Conservation (phyloP, 345 rosid genomes). For the Salix purpurea region DNA sequence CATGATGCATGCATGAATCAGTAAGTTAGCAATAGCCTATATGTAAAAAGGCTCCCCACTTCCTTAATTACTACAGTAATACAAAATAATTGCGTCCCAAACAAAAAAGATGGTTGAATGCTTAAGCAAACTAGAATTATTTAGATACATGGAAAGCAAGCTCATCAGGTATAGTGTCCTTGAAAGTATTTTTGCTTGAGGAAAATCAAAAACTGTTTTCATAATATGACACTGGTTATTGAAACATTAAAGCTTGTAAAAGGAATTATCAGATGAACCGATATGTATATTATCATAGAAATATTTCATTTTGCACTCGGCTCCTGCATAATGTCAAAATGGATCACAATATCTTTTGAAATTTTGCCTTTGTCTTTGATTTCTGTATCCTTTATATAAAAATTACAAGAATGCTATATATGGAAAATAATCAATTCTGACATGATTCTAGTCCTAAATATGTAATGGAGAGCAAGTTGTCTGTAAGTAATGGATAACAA, state of each 20-base stretch:
- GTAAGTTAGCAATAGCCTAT: not conserved
- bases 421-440: too few relatives aligned
- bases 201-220: not conserved
- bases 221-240: not conserved
- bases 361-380: too few relatives aligned
- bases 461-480: too few relatives aligned
- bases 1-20: not conserved
- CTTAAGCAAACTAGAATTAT: not conserved
- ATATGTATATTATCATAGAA: not conserved
- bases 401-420: too few relatives aligned
- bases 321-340: not conserved
- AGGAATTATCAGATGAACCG: too few relatives aligned
- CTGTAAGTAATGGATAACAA: too few relatives aligned
- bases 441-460: too few relatives aligned
- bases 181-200: not conserved
- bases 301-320: not conserved
- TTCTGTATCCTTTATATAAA: too few relatives aligned
- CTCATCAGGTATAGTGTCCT: not conserved
- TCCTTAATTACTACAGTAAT: not conserved
- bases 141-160: not conserved
- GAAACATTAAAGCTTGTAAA: not conserved
- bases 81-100: too few relatives aligned
- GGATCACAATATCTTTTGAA: too few relatives aligned
- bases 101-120: too few relatives aligned
- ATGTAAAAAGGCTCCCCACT: not conserved